These are phyloP conservation scores for Xylaria telfairii DNA, from an alignment of 495 filamentous ascomycete species.

Conservation along the genomic window DNA sequence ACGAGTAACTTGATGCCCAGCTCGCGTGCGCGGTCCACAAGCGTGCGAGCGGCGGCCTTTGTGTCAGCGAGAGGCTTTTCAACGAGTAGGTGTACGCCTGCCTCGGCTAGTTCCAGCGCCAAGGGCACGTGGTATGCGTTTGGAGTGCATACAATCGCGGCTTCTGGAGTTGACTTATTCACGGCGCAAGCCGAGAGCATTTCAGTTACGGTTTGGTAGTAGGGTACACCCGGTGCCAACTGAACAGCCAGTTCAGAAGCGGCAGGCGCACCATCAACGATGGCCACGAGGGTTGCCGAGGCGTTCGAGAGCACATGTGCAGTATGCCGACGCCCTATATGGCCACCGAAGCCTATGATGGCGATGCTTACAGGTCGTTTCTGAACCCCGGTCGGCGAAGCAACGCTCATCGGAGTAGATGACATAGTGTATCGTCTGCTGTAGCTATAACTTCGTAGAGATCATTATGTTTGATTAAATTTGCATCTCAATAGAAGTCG, in stretches of 20 bases:
- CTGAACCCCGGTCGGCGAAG: constrained; percentile 24
- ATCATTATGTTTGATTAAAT: neutral
- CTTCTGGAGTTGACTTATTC: constrained; percentile 48
- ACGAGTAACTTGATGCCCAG: constrained; percentile 56
- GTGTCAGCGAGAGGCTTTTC: constrained; percentile 63
- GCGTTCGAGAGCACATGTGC: constrained; percentile 56
- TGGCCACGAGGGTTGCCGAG: constrained; percentile 52
- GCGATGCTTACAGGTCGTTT: constrained; percentile 40
- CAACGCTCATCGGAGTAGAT: neutral
- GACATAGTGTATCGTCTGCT: neutral
- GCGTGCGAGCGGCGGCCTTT: constrained; percentile 33
- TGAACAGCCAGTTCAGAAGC: constrained; percentile 6
- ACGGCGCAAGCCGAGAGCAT: constrained; percentile 47
- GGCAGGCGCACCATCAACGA: constrained; percentile 50
- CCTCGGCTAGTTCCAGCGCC: constrained; percentile 54
- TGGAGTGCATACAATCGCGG: constrained; percentile 66
- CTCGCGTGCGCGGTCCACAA: constrained; percentile 26
- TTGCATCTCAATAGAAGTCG: neutral
- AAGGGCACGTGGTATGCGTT: constrained; percentile 63
- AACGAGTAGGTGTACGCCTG: constrained; percentile 60
- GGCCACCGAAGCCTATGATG: constrained; percentile 59
- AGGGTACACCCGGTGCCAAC: constrained; percentile 33
- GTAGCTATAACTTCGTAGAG: neutral
- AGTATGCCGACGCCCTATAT: constrained; percentile 64
- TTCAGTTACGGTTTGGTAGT: constrained; percentile 46